Base-by-base conservation (phyloP, 2,329 filamentous ascomycete genomes). In the Beauveria pseudobassiana region DNA sequence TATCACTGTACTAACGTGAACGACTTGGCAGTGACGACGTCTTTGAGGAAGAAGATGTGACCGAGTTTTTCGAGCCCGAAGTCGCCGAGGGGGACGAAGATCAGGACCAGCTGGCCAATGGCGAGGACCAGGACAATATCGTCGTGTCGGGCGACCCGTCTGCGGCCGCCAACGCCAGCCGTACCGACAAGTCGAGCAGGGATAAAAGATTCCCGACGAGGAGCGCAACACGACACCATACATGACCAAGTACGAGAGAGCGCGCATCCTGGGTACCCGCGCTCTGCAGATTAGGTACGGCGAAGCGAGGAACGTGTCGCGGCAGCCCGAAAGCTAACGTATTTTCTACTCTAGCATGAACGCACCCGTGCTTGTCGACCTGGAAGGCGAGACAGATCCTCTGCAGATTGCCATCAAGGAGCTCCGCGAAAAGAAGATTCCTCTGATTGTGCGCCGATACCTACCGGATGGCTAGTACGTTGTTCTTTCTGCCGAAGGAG, bases 181-280 rank as follows among this genome's bases (percentile, higher is more conserved):
- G 76, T 61, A 78, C 74, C 68, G 81, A 84, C 59, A 83, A 82
- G 71, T 79, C 80, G 54, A 77, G 82, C 70, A 87, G 86, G 72
- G 84, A 93, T 77, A 97, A 96, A 96, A 91, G 78, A 93, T 99
- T 55, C 84, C 92, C 62, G 90, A 91, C 67, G 90, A 93, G 67
- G 85, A 96, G 77, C 87, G 95, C 69, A 89, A 86, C 26, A 99
- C 95, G 9, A 99, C 95, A 30, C 95, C 93, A 2, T 99, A 97
- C 78, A 96, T 99, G 93, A 99, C 95, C 67, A 99, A 99, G 80
- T 99, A 99, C 77, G 95, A 99, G 82, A 86, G 88, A 69, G 95
- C 95, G 65, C 87, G 95, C 72, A 93, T 99, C 63, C 78, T 99
- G 66, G 95, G 95, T 53, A 98, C 95, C 46, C 84, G 95, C 67